Percentiles rank a stretch among this genome's conserved stretches.
phyloP scores from a whole-genome alignment of 176 grass and related monocot species.

The Paspalum vaginatum region DNA sequence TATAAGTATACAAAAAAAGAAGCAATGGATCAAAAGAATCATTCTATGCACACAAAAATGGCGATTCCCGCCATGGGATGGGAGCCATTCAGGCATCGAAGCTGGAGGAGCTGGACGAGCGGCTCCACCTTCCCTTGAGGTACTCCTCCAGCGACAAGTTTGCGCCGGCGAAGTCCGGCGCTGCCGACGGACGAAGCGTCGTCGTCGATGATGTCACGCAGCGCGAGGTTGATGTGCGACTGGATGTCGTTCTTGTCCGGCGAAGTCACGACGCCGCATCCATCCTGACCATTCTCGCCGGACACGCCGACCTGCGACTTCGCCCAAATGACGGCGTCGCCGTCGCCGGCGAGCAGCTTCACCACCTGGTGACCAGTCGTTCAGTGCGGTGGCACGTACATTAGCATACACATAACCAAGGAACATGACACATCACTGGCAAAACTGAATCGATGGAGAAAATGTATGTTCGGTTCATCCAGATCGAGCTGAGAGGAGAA shows the following conservation, averaged over 20 bases:
- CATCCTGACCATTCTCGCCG: neutral
- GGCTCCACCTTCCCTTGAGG: constrained; percentile 79
- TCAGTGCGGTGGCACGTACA: neutral
- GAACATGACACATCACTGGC: too few species aligned
- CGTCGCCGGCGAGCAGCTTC: constrained; percentile 65
- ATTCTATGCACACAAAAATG: constrained; percentile 30
- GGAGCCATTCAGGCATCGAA: constrained; percentile 54
- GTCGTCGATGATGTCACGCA: constrained; percentile 63
- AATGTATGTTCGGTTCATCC: neutral
- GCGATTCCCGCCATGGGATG: neutral
- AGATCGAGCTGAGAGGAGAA: neutral
- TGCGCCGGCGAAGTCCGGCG: constrained; percentile 48
- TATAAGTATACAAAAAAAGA: neutral
- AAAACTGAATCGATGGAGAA: neutral
- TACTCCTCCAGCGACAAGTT: constrained; percentile 82
- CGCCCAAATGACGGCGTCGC: constrained; percentile 57
- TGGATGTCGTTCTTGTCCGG: constrained; percentile 59
- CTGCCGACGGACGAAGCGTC: constrained; percentile 63
- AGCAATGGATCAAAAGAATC: neutral
- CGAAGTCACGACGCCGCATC: neutral
- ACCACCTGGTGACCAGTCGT: constrained; percentile 44
- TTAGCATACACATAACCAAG: too few species aligned
- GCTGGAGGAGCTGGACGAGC: constrained; percentile 86
- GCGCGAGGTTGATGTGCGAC: constrained; percentile 83
- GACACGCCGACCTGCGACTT: constrained; percentile 42